Evolutionary conservation across 2,329 filamentous ascomycete genomes (phyloP).

Genomic region (Neoscytalidium dimidiatum): DNA sequence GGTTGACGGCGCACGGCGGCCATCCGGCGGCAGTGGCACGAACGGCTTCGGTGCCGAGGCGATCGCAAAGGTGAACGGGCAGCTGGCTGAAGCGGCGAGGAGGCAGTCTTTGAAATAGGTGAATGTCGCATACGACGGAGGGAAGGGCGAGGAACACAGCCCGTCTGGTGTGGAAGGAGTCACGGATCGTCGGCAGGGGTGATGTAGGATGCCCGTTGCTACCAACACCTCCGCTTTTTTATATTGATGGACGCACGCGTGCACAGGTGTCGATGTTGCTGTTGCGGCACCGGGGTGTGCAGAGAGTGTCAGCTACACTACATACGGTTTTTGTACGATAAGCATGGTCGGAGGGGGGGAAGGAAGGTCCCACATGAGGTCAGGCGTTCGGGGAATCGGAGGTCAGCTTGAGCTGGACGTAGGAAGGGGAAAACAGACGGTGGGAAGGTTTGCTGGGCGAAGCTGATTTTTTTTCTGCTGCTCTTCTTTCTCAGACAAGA

Average conservation of each 20-base stretch:
- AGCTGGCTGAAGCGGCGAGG: slow-evolving; percentile 8
- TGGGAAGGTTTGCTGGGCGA: neutral
- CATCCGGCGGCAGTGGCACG: neutral
- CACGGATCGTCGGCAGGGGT: no score
- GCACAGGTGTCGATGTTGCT: no score
- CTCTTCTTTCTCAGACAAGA: neutral
- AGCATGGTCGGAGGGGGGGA: neutral
- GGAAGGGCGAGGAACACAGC: no score
- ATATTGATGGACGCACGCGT: no score
- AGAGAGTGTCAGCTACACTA: no score
- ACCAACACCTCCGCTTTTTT: no score
- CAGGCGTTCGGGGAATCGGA: no score
- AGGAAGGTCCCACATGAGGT: neutral
- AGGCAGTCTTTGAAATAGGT: neutral
- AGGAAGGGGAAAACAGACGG: neutral
- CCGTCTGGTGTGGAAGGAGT: no score
- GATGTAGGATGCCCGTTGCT: no score
- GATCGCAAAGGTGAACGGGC: slow-evolving; percentile 2
- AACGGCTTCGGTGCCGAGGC: slow-evolving; percentile 5
- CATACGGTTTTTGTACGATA: no score
- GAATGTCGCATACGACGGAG: no score
- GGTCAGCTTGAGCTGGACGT: neutral
- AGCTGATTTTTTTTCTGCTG: neutral
- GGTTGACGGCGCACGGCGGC: neutral
- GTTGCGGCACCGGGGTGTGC: no score